Base-by-base conservation (phyloP, 768 basidiomycete species). In the Pholiota molesta region DNA sequence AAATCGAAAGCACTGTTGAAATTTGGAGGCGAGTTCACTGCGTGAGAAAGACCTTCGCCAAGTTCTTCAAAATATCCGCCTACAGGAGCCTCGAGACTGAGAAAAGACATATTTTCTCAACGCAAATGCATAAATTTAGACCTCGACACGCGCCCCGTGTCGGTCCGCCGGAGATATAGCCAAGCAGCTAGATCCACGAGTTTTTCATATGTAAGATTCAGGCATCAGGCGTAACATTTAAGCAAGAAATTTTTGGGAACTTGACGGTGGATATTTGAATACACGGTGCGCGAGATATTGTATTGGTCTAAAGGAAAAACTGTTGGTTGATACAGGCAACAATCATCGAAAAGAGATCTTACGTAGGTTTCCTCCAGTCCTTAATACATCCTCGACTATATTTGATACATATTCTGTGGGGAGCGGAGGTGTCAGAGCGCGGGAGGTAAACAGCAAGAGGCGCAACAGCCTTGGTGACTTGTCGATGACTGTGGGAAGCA, bases 81-180 rank as follows among this genome's bases (percentile, higher is more conserved):
- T 51, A 19, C 33, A 58, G n/a, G 7, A 26, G 45, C 37, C 57
- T 58, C 45, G 57, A 58, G 45, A 39, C 31, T 58, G 23, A 49
- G 31, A 44, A 37, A 31, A 49, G 57, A n/a, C 28, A 52, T 45
- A 37, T 58, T 33, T 58, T 58, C 57, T 47, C 45, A 58, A 57
- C 21, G 28, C n/a, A 8, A 4, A 11, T 13, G 11, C 26, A 16
- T 58, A 33, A 33, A 21, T 33, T 58, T 58, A 26, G 45, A 37
- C 47, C 23, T 26, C 10, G 23, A 26, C 47, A 49, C 26, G 47
- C 47, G 47, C 14, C 23, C 23, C 47, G 7, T 49, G 19, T 49
- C 47, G 47, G 19, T 26, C 47, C 47, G 23, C 21, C 47, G 47
- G 47, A 49, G 47, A 49, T 49, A 49, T 49, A 10, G 23, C 47